A percentile compares a stretch with the other conserved stretches of the same genome.
These are phyloP conservation scores for Tausonia pullulans DNA, from an alignment of 1,284 basidiomycete genomes.

Conservation along the genomic window DNA sequence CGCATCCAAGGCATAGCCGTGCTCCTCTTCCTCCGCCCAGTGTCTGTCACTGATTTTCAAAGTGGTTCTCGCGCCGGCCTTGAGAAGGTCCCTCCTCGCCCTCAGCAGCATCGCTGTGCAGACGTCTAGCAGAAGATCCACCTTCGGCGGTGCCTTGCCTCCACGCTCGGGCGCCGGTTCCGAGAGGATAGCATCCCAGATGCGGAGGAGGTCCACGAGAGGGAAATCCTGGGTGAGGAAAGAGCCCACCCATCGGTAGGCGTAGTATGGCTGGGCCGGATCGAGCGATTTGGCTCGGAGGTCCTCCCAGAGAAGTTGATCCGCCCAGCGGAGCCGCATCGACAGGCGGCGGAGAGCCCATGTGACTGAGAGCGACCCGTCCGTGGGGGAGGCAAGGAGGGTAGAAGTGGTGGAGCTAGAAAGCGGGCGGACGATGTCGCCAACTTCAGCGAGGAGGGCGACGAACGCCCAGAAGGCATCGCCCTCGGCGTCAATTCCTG, in stretches of 20 bases:
- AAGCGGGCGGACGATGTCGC: constrained; percentile 16
- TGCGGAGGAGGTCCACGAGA: constrained; percentile 14
- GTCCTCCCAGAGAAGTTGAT: constrained; percentile 22
- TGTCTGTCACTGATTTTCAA: too few relatives aligned
- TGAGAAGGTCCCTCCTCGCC: too few relatives aligned
- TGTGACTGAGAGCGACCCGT: too few relatives aligned
- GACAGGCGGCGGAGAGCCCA: constrained; percentile 22
- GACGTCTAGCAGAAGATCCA: constrained; percentile 28
- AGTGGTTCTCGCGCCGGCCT: too few relatives aligned
- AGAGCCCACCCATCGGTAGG: constrained; percentile 28
- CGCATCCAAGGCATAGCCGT: background rate
- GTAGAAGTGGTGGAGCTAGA: too few relatives aligned
- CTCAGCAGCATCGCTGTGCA: constrained; percentile 28
- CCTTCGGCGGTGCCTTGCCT: constrained; percentile 22
- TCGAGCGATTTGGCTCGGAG: constrained; percentile 27
- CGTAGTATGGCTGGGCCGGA: constrained; percentile 25
- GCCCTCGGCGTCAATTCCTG: constrained; percentile 24
- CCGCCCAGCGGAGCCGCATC: constrained; percentile 28
- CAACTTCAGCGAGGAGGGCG: constrained; percentile 27
- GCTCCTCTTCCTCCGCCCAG: too few relatives aligned
- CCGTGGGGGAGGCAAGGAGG: too few relatives aligned
- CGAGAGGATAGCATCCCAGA: constrained; percentile 33
- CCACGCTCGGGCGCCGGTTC: constrained; percentile 20
- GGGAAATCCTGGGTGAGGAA: constrained; percentile 21
- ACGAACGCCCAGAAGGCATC: constrained; percentile 32